Evolutionary conservation across 257 asterid species (phyloP).

Genomic region (Schizonepeta tenuifolia): DNA sequence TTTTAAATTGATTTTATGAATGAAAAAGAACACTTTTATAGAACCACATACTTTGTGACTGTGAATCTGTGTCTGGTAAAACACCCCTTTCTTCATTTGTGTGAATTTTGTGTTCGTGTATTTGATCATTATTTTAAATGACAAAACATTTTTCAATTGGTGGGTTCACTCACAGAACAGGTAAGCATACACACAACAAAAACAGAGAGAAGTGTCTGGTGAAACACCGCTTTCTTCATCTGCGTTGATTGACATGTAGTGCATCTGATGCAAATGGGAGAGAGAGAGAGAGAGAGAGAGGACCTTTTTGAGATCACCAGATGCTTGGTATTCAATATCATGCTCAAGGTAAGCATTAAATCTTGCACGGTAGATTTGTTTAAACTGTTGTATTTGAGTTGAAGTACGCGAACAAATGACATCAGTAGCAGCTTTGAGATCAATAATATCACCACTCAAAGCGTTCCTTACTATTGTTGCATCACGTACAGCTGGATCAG

Average conservation of each 20-base stretch:
- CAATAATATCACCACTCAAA: constrained; percentile 42
- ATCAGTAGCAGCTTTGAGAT: constrained; percentile 84
- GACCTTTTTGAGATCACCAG: constrained; percentile 88
- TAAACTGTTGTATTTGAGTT: constrained; percentile 73
- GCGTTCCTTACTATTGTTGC: constrained; percentile 67
- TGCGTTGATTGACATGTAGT: background rate
- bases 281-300: background rate
- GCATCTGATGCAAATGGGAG: background rate
- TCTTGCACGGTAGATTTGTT: constrained; percentile 62
- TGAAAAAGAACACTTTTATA: too few relatives aligned
- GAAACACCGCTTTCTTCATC: background rate
- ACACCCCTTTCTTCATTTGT: too few relatives aligned
- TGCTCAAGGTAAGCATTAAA: constrained; percentile 74
- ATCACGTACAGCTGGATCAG: constrained; percentile 86
- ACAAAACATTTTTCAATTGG: background rate
- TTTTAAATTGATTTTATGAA: too few relatives aligned
- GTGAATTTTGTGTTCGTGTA: background rate
- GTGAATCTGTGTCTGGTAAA: too few relatives aligned
- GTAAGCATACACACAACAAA: background rate
- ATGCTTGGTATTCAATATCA: constrained; percentile 62
- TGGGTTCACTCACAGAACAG: background rate
- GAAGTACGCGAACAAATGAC: constrained; percentile 90
- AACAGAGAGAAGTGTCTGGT: background rate
- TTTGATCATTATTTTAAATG: background rate
- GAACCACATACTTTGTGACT: too few relatives aligned